phyloP scores from a whole-genome alignment of 2,329 filamentous ascomycete species.

The Pyrenochaeta sp. region DNA sequence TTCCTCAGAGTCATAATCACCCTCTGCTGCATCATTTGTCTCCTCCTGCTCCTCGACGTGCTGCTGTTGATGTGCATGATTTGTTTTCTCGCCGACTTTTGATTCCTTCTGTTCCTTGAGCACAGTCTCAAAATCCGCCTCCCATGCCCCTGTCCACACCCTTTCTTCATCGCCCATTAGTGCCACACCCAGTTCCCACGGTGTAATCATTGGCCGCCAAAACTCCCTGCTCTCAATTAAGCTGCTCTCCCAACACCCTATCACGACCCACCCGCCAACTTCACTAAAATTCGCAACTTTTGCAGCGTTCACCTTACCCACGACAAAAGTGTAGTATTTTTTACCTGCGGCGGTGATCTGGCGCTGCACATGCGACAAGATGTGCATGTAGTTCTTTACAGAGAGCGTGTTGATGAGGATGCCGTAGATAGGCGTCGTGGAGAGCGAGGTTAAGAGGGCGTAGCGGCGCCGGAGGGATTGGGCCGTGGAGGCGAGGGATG shows the following conservation, averaged over 20 bases:
- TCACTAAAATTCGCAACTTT: slow-evolving; percentile 98
- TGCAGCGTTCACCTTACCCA: slow-evolving; percentile 93
- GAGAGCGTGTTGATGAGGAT: slow-evolving; percentile 96
- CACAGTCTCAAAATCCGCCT: slow-evolving; percentile 81
- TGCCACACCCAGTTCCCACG: slow-evolving; percentile 86
- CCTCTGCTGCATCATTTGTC: slow-evolving; percentile 43
- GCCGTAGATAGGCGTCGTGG: slow-evolving; percentile 84
- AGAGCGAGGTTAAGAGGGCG: slow-evolving; percentile 81
- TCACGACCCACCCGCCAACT: slow-evolving; percentile 94
- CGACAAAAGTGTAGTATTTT: slow-evolving; percentile 95
- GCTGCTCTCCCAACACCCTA: slow-evolving; percentile 97
- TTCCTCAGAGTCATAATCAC: slow-evolving; percentile 72
- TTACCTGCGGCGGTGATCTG: slow-evolving; percentile 84
- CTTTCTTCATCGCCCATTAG: slow-evolving; percentile 77
- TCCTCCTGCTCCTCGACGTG: slow-evolving; percentile 17
- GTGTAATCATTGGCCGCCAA: slow-evolving; percentile 90
- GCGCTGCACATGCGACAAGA: slow-evolving; percentile 75
- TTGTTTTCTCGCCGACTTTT: slow-evolving; percentile 9
- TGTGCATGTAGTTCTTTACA: slow-evolving; percentile 86
- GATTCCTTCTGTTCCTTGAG: slow-evolving; percentile 51
- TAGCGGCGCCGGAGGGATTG: slow-evolving; percentile 82
- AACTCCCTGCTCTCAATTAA: slow-evolving; percentile 89
- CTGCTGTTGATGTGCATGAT: slow-evolving; percentile 48
- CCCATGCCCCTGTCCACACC: slow-evolving; percentile 89
- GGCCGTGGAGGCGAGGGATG: slow-evolving; percentile 62